Percentiles rank a stretch among this genome's conserved stretches.
These are phyloP conservation scores for Papiliotrema laurentii DNA, from an alignment of 1,284 basidiomycete genomes.

Conservation along the genomic window DNA sequence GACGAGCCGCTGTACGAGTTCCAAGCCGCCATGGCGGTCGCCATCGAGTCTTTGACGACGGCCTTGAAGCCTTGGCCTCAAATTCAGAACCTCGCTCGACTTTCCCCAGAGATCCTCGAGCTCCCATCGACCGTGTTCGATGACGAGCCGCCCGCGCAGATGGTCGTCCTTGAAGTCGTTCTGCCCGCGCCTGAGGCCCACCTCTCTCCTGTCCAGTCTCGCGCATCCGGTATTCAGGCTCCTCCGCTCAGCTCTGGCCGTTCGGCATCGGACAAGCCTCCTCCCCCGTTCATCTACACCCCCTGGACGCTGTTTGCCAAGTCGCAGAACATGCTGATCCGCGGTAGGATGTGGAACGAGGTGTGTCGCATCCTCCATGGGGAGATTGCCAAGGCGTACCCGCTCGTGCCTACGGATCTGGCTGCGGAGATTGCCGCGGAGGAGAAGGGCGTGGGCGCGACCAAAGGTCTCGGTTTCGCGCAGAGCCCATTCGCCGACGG, in stretches of 20 bases:
- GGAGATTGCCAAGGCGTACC: constrained; percentile 48
- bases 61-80: constrained; percentile 51
- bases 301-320: constrained; percentile 53
- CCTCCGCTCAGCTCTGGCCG: constrained; percentile 35
- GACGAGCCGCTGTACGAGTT: constrained; percentile 51
- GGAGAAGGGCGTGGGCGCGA: constrained; percentile 15
- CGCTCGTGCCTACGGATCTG: constrained; percentile 38
- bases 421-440: constrained; percentile 37
- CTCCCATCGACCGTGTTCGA: constrained; percentile 46
- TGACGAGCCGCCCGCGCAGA: constrained; percentile 42
- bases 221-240: constrained; percentile 39
- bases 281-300: constrained; percentile 52
- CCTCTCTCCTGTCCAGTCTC: constrained; percentile 39
- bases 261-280: constrained; percentile 46
- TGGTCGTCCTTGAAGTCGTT: constrained; percentile 52
- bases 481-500: constrained; percentile 15
- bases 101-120: constrained; percentile 52
- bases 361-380: constrained; percentile 5
- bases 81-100: constrained; percentile 45
- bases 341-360: constrained; percentile 14
- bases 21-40: constrained; percentile 51
- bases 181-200: constrained; percentile 45
- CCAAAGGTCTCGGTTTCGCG: constrained; percentile 8
- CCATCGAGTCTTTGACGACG: constrained; percentile 50
- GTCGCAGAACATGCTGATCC: constrained; percentile 39